A percentile compares a stretch with the other conserved stretches of the same genome.
phyloP scores from a whole-genome alignment of 257 asterid species.

The Fraxinus excelsior region DNA sequence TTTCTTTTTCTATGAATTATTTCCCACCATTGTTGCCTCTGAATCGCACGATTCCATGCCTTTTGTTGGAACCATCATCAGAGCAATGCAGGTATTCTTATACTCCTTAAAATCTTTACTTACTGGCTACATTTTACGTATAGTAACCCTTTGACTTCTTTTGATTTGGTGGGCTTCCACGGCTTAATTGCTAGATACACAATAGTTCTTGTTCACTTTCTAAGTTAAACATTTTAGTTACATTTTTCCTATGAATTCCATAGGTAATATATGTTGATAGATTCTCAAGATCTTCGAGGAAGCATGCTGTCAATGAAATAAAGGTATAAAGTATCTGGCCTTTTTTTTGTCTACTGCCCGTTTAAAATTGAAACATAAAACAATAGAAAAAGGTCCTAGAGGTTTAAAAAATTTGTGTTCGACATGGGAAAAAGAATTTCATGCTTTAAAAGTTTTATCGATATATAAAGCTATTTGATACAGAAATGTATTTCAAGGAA shows the following conservation, averaged over 20 bases:
- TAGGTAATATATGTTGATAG: constrained; percentile 96
- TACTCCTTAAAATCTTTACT: not conserved
- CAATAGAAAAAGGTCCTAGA: not conserved
- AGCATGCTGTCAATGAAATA: constrained; percentile 87
- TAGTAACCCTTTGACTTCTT: not conserved
- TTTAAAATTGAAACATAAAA: constrained; percentile 20
- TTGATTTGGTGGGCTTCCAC: not conserved
- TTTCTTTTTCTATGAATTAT: constrained; percentile 89
- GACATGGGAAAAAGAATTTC: constrained; percentile 19
- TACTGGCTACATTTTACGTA: not conserved
- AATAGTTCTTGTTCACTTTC: constrained; percentile 7
- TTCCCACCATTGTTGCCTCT: constrained; percentile 90
- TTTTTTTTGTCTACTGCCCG: constrained; percentile 17
- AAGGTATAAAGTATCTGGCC: constrained; percentile 65
- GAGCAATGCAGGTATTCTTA: constrained; percentile 92
- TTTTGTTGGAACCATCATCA: constrained; percentile 94
- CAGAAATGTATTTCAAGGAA: constrained; percentile 89
- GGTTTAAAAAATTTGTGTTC: constrained; percentile 3
- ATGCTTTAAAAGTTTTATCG: constrained; percentile 34
- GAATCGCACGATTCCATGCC: constrained; percentile 99
- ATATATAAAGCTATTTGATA: constrained; percentile 89
- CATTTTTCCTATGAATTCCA: constrained; percentile 14
- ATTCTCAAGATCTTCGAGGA: constrained; percentile 85
- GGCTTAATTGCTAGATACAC: not conserved
- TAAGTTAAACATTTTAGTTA: constrained; percentile 4